Base-by-base conservation (phyloP, 306 rosid genomes). In the Begonia loranthoides region DNA sequence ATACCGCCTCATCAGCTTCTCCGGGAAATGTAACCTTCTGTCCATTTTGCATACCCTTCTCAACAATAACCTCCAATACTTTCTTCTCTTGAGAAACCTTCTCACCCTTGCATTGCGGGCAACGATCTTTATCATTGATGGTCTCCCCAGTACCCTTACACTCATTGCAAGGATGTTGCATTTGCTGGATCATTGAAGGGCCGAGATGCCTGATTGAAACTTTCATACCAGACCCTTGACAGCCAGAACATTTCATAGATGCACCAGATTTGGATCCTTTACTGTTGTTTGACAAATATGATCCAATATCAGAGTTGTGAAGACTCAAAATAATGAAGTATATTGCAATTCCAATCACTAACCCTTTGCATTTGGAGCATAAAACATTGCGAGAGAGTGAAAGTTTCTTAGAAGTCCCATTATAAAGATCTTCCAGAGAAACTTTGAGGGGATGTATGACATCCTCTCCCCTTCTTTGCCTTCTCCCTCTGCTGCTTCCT, bases 401-500 rank as follows among this genome's bases (percentile, higher is more conserved):
- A 5, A 85, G 90, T 80, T 89, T 89, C 83, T 89, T 89, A 2
- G 97, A 72, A 44, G 94, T 76, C 16, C 97, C 97, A 0, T 70
- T 69, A 60, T 77, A 85, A 4, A 89, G 79, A 56, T 89, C 97
- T 63, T 89, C 97, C 71, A 89, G 21, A 33, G 97, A 79, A 41
- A 89, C 95, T 80, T 89, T 89, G 56, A 89, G 83, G 40, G 95
- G 87, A 64, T 89, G 95, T 57, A 82, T 73, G 36, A 89, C 95
- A 64, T 89, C 97, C 70, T 89, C 97, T 13, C 97, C 97, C 54
- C 95, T 75, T 52, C 97, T 85, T 76, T 89, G 97, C 70, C 97
- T 85, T 43, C 95, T 71, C 15, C 94, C 97, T 34, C 97, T 61
- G 57, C 97, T 79, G 69, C 87, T 72, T 22, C 89, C 94, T 66